Evolutionary conservation across 805 yeast genomes (phyloP), one percentile per base, ranked within the genome.

Genomic region (Lachancea meyersii): DNA sequence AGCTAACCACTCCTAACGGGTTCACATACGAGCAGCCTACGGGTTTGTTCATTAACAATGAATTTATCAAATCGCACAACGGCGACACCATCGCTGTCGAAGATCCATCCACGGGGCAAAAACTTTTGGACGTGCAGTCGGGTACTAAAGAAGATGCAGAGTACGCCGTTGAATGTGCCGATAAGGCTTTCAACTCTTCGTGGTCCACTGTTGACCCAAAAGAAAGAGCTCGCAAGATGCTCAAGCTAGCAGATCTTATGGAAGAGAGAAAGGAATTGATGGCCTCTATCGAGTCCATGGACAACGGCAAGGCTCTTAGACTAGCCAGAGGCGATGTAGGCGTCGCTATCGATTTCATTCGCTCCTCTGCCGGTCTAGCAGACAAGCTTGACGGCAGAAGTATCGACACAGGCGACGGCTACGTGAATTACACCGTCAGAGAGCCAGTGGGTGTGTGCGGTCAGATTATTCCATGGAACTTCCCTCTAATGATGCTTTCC

Each of bases 21-120:
- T 51, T 67, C 24, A 67, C 71, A 27, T 83, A 82, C 58, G 72
- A 77, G 40, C 94, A 85, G 69, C 96, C 96, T 54, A 80, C 84
- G 9, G 96, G 96, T 49, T 69, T 89, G 54, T 89, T 86, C 73
- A 86, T 89, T 63, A 82, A 86, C 71, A 86, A 86, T 65, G 86
- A 86, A 63, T 86, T 83, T 57, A 80, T 82, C 43, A 55, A 68
- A 38, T 73, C 85, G 6, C 64, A 67, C 26, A 74, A 75, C 42
- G 76, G 74, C 42, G 69, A 75, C 55, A 77, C 79, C n/a, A 68
- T 83, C 45, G 59, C 67, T 4, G 76, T 72, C 13, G 74, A 75
- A 41, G 67, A 72, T 45, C 85, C 85, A 40, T 67, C 82, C 4
- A 82, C 86, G 11, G 86, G 78, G 52, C 80, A 79, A 55, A 68